A percentile compares a stretch with the other conserved stretches of the same genome.
These are phyloP conservation scores for Schoenoplectus triqueter DNA, from an alignment of 202 grass and related monocot genomes.

Conservation along the genomic window DNA sequence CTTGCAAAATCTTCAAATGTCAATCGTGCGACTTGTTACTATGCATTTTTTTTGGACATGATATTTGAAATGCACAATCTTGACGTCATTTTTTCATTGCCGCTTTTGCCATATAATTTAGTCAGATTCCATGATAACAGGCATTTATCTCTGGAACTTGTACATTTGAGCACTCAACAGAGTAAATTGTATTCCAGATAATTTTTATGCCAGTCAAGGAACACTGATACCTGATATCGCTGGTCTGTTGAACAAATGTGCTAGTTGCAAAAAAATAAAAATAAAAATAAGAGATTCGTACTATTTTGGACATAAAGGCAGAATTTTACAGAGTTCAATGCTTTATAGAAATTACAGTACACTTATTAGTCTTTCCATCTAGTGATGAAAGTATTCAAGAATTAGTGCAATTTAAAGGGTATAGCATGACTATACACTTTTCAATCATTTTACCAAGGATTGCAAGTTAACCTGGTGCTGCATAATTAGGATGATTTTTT, in stretches of 20 bases:
- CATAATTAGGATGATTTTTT: slow-evolving; percentile 17
- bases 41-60: neutral
- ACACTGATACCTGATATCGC: neutral
- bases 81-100: too few species aligned
- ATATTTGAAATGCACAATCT: neutral
- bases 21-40: neutral
- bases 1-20: neutral
- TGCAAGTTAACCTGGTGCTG: neutral
- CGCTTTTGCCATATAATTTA: too few species aligned
- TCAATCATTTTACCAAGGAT: neutral
- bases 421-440: neutral
- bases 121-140: neutral
- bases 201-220: neutral
- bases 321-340: neutral
- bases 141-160: neutral
- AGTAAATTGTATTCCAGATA: neutral
- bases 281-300: neutral
- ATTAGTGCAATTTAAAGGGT: neutral
- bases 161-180: neutral
- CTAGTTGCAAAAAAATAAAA: neutral
- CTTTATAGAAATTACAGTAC: slow-evolving; percentile 2
- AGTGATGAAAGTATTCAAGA: neutral
- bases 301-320: neutral
- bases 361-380: neutral
- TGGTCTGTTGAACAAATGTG: neutral